phyloP scores from a whole-genome alignment of 305 asterid genomes.

The Salvia sclarea region DNA sequence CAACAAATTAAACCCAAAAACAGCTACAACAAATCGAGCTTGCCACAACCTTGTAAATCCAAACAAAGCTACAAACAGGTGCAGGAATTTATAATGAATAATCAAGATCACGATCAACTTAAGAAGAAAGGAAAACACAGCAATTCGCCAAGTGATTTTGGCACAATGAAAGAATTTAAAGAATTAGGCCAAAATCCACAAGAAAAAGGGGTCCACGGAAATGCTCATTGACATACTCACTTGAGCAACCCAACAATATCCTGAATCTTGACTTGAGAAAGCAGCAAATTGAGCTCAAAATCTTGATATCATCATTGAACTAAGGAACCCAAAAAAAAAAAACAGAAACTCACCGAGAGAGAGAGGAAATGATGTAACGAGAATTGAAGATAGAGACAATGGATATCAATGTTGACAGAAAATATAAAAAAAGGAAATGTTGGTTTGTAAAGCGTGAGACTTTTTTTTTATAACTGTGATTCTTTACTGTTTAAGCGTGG shows the following conservation, averaged over 20 bases:
- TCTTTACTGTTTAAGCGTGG: slow-evolving; percentile 14
- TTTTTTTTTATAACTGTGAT: slow-evolving; percentile 26
- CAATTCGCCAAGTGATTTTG: slow-evolving; percentile 4
- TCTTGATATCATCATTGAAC: slow-evolving; percentile 18
- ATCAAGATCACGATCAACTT: slow-evolving; percentile 24
- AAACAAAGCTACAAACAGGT: neutral
- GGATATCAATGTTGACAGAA: neutral
- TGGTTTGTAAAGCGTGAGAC: slow-evolving; percentile 25
- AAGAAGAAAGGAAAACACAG: slow-evolving; percentile 13
- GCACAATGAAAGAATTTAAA: slow-evolving; percentile 22
- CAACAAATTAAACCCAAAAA: neutral
- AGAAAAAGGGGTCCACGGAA: neutral
- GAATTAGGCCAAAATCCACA: slow-evolving; percentile 2
- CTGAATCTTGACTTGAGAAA: slow-evolving; percentile 35
- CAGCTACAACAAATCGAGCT: slow-evolving; percentile 9
- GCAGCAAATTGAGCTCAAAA: slow-evolving; percentile 31
- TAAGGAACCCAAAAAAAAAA: neutral
- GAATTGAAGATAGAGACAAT: slow-evolving; percentile 31
- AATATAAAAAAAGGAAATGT: neutral
- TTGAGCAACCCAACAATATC: slow-evolving; percentile 32
- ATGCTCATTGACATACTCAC: slow-evolving; percentile 32
- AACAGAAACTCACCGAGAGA: slow-evolving; percentile 9
- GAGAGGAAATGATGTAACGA: slow-evolving; percentile 17
- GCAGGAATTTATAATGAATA: neutral
- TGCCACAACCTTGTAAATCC: neutral